Evolutionary conservation across 306 rosid species (phyloP), one percentile per base, ranked within the genome.

Genomic region (Cicer pinnatifidum): DNA sequence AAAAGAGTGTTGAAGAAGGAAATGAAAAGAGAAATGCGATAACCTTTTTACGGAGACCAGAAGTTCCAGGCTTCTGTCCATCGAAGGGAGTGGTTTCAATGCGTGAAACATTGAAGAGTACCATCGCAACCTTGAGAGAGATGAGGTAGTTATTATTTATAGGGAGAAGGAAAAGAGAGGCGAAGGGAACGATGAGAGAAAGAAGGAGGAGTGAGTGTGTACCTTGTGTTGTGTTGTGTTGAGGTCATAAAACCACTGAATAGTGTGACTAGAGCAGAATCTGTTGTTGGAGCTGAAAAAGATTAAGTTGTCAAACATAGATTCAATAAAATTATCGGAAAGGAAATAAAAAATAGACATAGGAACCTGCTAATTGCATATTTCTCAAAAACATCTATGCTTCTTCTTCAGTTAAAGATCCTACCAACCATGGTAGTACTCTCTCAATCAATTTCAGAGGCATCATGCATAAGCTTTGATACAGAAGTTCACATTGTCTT

Each of bases 21-120:
- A 33, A 28, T 3, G 35, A 39, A 28, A 46, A 33, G n/a, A 65
- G 65, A 67, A 38, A 39, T 0, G 53, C 0, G 72, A 89, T 97
- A 90, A 94, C 99, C 97, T 95, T 95, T 96, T 95, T 95, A 76
- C 99, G 99, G 78, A 95, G 99, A 70, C 99, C 99, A 58, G 99
- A 95, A 75, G 99, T 95, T 47, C 99, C 99, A 56, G 99, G 99
- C 93, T 95, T 95, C 80, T 95, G 99, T 90, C 96, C 99, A 39
- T 91, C 96, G 85, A 91, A 75, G 11, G 97, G 99, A 80, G 83
- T 61, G 6, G 97, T 87, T 19, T 81, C 69, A 16, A 84, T 76
- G 70, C 79, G 88, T 17, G 90, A 64, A 20, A 95, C 89, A 9
- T 71, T 84, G 89, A 87, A 89, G 37, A 87, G 82, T 82, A 85